A percentile compares a stretch with the other conserved stretches of the same genome.
phyloP scores from a whole-genome alignment of 73 alveolate species.

The Halteria grandinella region DNA sequence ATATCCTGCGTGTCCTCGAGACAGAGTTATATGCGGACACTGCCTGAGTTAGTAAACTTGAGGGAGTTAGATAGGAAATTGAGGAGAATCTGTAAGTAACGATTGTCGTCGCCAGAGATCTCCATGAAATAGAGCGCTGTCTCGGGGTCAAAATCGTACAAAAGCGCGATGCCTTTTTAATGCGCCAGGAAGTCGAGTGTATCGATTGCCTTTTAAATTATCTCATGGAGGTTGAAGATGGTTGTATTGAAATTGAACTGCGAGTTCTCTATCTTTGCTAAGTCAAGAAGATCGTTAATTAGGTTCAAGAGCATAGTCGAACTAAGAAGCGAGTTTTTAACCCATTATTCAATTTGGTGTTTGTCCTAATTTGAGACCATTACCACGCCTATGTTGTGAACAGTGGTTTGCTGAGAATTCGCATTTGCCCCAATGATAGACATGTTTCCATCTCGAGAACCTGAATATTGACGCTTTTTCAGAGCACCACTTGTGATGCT shows the following conservation, averaged over 20 bases:
- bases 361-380: no score
- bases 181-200: constrained; percentile 51
- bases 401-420: no score
- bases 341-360: no score
- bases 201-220: constrained; percentile 37
- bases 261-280: constrained; percentile 48
- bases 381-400: no score
- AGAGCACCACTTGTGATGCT: no score
- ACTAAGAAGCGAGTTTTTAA: constrained; percentile 14
- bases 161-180: constrained; percentile 23
- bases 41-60: no score
- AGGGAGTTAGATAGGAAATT: constrained; percentile 1
- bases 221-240: constrained; percentile 34
- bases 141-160: neutral
- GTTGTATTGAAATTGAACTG: neutral
- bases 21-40: no score
- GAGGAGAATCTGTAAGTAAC: neutral
- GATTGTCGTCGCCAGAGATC: neutral
- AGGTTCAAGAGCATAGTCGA: constrained; percentile 39
- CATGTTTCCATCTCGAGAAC: no score
- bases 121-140: neutral
- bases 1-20: no score
- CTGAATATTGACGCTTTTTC: no score
- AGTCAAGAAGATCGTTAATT: constrained; percentile 49
- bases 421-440: no score